Base-by-base conservation (phyloP, 139 green algal species). In the Chlamydomonas incerta region DNA sequence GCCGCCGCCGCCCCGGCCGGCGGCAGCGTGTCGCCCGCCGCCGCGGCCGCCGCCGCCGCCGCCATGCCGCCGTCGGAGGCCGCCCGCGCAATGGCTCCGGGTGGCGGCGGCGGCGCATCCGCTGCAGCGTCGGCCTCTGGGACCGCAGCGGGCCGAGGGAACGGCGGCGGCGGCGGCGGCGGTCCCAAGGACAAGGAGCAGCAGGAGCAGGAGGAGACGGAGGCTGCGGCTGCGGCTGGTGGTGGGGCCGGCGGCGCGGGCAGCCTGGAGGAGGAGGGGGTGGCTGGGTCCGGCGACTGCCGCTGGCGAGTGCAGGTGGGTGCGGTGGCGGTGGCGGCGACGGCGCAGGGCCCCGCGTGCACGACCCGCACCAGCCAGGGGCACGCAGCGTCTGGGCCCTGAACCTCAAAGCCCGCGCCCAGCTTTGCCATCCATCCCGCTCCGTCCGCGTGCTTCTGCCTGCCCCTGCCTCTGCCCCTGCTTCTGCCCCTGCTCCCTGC, bases 221-320 rank as follows among this genome's bases (percentile, higher is more conserved):
- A 29, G 20, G 28, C 31, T 15, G 68, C 8, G 18, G 34, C 34
- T n/a, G 35, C 68, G 1, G 68, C 34, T 52, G 66, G 1, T 31
- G 34, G 9, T 13, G 17, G 35, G 11, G 34, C 13, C 3, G 70
- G 11, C 9, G 47, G 17, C 5, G 47, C 11, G 14, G 47, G 29
- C n/a, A n/a, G n/a, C 6, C 47, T 10, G 29, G 47, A 21, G 3
- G 72, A 46, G 47, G 72, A 74, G 35, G 35, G 35, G n/a, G 67
- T 5, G 67, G 74, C 18, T 31, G 26, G 9, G 50, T 5, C 60
- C 6, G 31, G 63, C 3, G 77, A 83, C 14, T 66, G 63, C 77
- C 63, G 77, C 23, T 83, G 77, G 77, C 52, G 77, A 18, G n/a
- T 83, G 37, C 63, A 74, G 77, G 77, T 83, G 58, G 77, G 77